phyloP scores from a whole-genome alignment of 2,329 filamentous ascomycete species.

The Septoria linicola region DNA sequence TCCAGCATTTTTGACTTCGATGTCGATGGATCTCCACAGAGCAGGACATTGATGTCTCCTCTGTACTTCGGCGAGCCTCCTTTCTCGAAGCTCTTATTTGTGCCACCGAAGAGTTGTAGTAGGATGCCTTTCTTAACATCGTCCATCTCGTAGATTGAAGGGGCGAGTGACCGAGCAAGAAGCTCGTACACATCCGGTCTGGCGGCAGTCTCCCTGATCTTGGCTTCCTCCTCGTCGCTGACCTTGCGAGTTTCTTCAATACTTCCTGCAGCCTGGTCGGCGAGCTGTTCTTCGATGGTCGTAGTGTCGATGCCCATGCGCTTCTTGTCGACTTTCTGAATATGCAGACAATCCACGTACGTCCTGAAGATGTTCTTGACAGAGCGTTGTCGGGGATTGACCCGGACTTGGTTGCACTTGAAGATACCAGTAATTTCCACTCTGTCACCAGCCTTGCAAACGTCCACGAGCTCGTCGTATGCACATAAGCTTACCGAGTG shows the following conservation, averaged over 20 bases:
- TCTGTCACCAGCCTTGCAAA: slow-evolving; percentile 96
- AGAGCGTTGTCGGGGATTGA: slow-evolving; percentile 88
- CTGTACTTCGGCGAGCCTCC: slow-evolving; percentile 93
- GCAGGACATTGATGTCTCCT: slow-evolving; percentile 94
- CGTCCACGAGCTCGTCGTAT: slow-evolving; percentile 94
- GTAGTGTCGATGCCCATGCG: slow-evolving; percentile 87
- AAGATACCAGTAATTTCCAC: slow-evolving; percentile 97
- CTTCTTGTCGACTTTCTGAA: slow-evolving; percentile 95
- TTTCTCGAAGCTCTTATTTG: slow-evolving; percentile 97
- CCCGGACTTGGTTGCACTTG: slow-evolving; percentile 86
- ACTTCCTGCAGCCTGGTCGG: slow-evolving; percentile 67
- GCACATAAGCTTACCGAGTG: slow-evolving; percentile 95
- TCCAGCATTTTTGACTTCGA: slow-evolving; percentile 91
- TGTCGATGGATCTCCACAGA: slow-evolving; percentile 96
- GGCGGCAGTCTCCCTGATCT: slow-evolving; percentile 76
- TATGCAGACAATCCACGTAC: slow-evolving; percentile 90
- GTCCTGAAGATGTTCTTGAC: slow-evolving; percentile 98
- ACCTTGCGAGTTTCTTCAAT: slow-evolving; percentile 83
- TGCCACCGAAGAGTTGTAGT: slow-evolving; percentile 92
- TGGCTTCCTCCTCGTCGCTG: slow-evolving; percentile 80
- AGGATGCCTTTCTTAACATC: slow-evolving; percentile 98
- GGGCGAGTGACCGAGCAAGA: slow-evolving; percentile 83
- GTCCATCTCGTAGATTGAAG: slow-evolving; percentile 96
- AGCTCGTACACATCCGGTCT: slow-evolving; percentile 91
- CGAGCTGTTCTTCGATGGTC: slow-evolving; percentile 80